Percentiles rank a stretch among this genome's conserved stretches.
phyloP scores from a whole-genome alignment of 768 basidiomycete species.

The Agrocybe pediades region DNA sequence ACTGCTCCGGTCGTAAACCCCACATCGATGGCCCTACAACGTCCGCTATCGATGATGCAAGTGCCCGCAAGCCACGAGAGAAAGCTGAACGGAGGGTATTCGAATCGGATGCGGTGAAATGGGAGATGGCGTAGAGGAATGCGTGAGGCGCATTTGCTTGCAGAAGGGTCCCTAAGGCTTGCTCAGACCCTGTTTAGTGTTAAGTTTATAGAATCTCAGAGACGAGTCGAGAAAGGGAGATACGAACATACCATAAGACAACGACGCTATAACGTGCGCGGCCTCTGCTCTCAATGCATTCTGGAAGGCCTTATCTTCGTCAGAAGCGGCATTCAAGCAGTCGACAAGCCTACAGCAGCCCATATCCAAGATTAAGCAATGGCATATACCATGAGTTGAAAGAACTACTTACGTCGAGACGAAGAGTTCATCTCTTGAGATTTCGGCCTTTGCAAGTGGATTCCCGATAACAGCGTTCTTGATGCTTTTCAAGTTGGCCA shows the following conservation, averaged over 20 bases:
- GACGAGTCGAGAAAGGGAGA: not conserved
- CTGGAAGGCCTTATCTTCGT: slow-evolving; percentile 25
- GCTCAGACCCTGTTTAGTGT: slow-evolving; percentile 52
- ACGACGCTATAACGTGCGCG: slow-evolving; percentile 72
- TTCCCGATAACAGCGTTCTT: slow-evolving; percentile 84
- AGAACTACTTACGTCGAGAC: slow-evolving; percentile 49
- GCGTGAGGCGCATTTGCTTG: slow-evolving; percentile 58
- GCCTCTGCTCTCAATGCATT: slow-evolving; percentile 69
- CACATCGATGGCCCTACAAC: slow-evolving; percentile 70
- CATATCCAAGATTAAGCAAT: slow-evolving; percentile 4
- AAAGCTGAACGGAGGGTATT: slow-evolving; percentile 54
- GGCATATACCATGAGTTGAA: not conserved
- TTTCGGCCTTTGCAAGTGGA: slow-evolving; percentile 63
- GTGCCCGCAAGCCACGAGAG: slow-evolving; percentile 60
- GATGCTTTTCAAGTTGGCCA: slow-evolving; percentile 57
- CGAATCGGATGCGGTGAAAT: slow-evolving; percentile 39
- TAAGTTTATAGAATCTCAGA: not conserved
- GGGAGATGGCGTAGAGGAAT: slow-evolving; percentile 63
- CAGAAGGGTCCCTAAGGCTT: slow-evolving; percentile 59
- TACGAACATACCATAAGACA: slow-evolving; percentile 57
- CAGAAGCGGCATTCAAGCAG: slow-evolving; percentile 46
- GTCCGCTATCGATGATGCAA: slow-evolving; percentile 64
- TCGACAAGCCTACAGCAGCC: slow-evolving; percentile 42
- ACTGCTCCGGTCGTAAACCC: slow-evolving; percentile 53
- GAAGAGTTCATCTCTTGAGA: slow-evolving; percentile 58